Evolutionary conservation across 257 asterid genomes (phyloP).

Genomic region (Solanum ossicruentum): DNA sequence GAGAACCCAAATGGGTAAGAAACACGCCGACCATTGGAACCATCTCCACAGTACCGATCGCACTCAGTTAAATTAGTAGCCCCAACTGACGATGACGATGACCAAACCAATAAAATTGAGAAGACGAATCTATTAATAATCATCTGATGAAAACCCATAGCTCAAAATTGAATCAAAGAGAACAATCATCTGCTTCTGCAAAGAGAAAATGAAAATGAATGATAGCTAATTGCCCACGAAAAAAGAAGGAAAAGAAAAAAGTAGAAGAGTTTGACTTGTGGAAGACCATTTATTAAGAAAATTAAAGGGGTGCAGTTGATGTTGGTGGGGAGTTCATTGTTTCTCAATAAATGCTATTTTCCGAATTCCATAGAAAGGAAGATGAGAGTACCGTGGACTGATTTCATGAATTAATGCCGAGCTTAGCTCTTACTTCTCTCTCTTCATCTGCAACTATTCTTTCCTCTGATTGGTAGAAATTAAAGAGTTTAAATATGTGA

Average conservation of each 20-base stretch:
- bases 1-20: slow-evolving; percentile 70
- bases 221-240: background rate
- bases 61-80: slow-evolving; percentile 9
- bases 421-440: background rate
- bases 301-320: slow-evolving; percentile 21
- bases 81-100: slow-evolving; percentile 3
- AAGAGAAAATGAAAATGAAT: background rate
- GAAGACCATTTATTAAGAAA: slow-evolving; percentile 9
- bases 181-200: background rate
- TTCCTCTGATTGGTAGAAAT: background rate
- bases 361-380: background rate
- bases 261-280: slow-evolving; percentile 13
- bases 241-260: background rate
- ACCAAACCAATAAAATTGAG: slow-evolving; percentile 3
- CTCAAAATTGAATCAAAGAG: background rate
- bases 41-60: slow-evolving; percentile 13
- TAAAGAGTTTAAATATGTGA: background rate
- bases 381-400: background rate
- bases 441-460: background rate
- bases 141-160: background rate
- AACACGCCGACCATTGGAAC: background rate
- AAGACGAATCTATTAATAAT: background rate
- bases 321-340: slow-evolving; percentile 19
- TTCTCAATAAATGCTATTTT: slow-evolving; percentile 21
- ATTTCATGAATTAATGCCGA: background rate